Evolutionary conservation across 1,139 yeast species (phyloP), one percentile per base, ranked within the genome.

Genomic region (Debaryomyces fabryi): DNA sequence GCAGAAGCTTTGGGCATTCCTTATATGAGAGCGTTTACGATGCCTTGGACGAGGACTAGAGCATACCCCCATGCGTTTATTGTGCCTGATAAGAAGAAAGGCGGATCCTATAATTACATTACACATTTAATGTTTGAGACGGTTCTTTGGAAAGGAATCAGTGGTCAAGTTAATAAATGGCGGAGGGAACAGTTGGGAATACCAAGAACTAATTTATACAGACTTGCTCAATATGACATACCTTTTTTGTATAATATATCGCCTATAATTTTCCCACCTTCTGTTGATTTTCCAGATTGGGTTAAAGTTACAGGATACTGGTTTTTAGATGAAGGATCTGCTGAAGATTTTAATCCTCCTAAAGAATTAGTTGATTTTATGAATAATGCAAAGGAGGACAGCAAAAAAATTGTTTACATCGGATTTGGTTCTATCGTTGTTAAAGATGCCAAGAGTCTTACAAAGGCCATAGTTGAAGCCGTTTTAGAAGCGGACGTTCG

Each of bases 341-440:
- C 73, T 16, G 62, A 63, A 71, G 63, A 82, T 78, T 89, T 79
- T 62, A 63, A 71, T 4, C 96, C 97, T 2, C 88, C 92, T 0
- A 56, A 65, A 15, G 83, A 71, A n/a, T 68, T 92, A 42, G 57
- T 68, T 0, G 69, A 73, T 3, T 93, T 93, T 60, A 81, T 92
- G 47, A 62, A 69, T n/a, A 64, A 71, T 46, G 97, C 97, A 0
- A 71, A 76, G 40, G 58, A 59, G 0, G 86, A 83, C 48, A 70
- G 71, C 0, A 87, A 86, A 64, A 88, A 87, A 59, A 58, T 92
- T 30, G 96, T 91, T 0, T 92, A 92, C 63, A 87, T 92, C 63
- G 99, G 99, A 0, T 92, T 92, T 71, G 99, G 99, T 0, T 90
- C 97, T 0, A 92, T 92, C 64, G 96, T 92, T 6, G 98, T 92